phyloP scores from a whole-genome alignment of 2,329 filamentous ascomycete species.

The Arthrobotrys sinensis region DNA sequence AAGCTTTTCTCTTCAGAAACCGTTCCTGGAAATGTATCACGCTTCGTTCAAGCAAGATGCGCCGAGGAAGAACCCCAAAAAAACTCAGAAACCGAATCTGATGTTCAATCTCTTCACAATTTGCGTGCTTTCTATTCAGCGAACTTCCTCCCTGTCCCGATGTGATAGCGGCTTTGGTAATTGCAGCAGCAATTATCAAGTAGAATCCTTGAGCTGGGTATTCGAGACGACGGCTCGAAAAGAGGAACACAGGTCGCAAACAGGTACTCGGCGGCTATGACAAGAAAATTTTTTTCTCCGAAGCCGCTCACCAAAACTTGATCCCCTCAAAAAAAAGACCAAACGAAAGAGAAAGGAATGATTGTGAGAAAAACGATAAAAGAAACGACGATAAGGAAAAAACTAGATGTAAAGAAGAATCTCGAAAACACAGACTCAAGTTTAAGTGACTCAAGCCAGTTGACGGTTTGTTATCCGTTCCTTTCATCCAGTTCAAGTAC shows the following conservation, averaged over 20 bases:
- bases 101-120: conserved; percentile 43
- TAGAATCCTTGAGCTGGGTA: conserved; percentile 53
- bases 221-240: conserved; percentile 57
- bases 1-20: conserved; percentile 57
- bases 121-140: conserved; percentile 42
- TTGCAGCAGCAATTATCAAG: conserved; percentile 58
- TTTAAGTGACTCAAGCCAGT: conserved; percentile 57
- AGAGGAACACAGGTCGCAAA: conserved; percentile 50
- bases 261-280: conserved; percentile 31
- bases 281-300: conserved; percentile 37
- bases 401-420: conserved; percentile 44
- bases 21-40: conserved; percentile 59
- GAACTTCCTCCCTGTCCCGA: conserved; percentile 42
- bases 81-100: conserved; percentile 37
- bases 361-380: conserved; percentile 38
- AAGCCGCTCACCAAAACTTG: conserved; percentile 41
- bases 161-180: conserved; percentile 59
- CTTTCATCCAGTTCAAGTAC: conserved; percentile 36
- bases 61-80: conserved; percentile 33
- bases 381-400: conserved; percentile 42
- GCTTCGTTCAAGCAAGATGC: conserved; percentile 57
- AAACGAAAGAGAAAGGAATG: conserved; percentile 50
- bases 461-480: conserved; percentile 37
- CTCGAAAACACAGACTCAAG: conserved; percentile 36
- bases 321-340: conserved; percentile 16